Percentiles rank a stretch among this genome's conserved stretches.
phyloP scores from a whole-genome alignment of 176 grass and related monocot species.

The Aegilops longissima region DNA sequence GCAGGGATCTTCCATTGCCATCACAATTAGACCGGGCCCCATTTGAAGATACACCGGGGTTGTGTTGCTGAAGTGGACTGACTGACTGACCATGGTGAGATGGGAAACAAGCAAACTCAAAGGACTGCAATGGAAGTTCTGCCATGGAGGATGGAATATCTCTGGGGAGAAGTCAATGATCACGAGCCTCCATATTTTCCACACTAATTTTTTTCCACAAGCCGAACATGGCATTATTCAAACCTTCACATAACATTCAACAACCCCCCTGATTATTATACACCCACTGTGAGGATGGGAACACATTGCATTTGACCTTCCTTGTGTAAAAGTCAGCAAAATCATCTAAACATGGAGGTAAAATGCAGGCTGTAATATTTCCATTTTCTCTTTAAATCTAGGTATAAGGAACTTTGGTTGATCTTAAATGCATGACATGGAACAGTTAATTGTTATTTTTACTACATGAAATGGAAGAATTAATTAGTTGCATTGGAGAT shows the following conservation, averaged over 20 bases:
- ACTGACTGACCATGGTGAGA: background rate
- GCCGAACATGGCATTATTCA: conserved; percentile 22
- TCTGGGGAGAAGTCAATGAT: conserved; percentile 42
- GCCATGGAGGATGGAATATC: conserved; percentile 26
- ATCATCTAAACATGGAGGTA: background rate
- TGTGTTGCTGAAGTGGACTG: conserved; percentile 17
- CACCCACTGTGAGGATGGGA: background rate
- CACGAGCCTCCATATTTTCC: conserved; percentile 22
- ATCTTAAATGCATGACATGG: too few species aligned
- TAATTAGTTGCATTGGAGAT: background rate
- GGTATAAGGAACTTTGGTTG: too few species aligned
- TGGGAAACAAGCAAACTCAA: background rate
- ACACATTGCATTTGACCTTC: conserved; percentile 19
- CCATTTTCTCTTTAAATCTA: background rate
- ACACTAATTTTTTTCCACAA: background rate
- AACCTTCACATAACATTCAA: conserved; percentile 9
- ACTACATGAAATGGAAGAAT: too few species aligned
- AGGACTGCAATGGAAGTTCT: background rate
- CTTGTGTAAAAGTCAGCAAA: background rate
- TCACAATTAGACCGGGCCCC: conserved; percentile 6
- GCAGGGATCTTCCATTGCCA: background rate
- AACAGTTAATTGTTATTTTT: too few species aligned
- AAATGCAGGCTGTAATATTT: too few species aligned
- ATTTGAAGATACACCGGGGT: background rate
- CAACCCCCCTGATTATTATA: conserved; percentile 12